Evolutionary conservation across 2,329 filamentous ascomycete genomes (phyloP), one percentile per base, ranked within the genome.

Genomic region (Paradendryphiella salina): DNA sequence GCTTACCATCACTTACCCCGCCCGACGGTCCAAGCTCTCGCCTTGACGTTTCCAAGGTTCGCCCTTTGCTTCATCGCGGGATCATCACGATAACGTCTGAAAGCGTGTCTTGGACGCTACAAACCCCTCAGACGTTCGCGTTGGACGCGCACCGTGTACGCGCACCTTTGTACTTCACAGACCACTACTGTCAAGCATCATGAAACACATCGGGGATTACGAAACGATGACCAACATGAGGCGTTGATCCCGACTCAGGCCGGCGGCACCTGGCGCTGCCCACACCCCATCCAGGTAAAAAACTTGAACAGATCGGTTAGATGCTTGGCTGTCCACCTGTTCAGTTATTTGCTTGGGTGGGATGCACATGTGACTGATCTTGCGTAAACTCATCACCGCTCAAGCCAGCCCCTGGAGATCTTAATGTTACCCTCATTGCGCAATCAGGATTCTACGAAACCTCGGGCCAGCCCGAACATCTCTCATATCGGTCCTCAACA

Each of bases 1-100:
- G 55, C 60, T 58, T 38, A 36, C 38, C 38, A 49, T 20, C 39
- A 45, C 39, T 52, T 50, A 64, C 61, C 62, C 59, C 57, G 59
- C 61, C 47, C 54, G 44, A 42, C 52, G 57, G 60, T 45, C 61
- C 48, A 55, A 59, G 60, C 62, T 49, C 49, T 28, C 26, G 29
- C 40, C 44, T 46, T 50, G 52, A 59, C 57, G 34, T 46, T 57
- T 57, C 54, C 38, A 57, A 59, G 40, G 47, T 59, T 63, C 53
- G 35, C 45, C 49, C 54, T 59, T 39, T 57, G 57, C 61, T 61
- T 56, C 56, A 59, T 48, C 40, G 46, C 54, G 45, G 51, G 38
- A 61, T 52, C 51, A 52, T 54, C 50, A 52, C 57, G 44, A 52
- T 42, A 40, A 26, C 43, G 38, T 50, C 52, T 60, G 49, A 46